These are phyloP conservation scores for Pseudocercospora musae DNA, from an alignment of 2,329 filamentous ascomycete genomes.

Conservation along the genomic window DNA sequence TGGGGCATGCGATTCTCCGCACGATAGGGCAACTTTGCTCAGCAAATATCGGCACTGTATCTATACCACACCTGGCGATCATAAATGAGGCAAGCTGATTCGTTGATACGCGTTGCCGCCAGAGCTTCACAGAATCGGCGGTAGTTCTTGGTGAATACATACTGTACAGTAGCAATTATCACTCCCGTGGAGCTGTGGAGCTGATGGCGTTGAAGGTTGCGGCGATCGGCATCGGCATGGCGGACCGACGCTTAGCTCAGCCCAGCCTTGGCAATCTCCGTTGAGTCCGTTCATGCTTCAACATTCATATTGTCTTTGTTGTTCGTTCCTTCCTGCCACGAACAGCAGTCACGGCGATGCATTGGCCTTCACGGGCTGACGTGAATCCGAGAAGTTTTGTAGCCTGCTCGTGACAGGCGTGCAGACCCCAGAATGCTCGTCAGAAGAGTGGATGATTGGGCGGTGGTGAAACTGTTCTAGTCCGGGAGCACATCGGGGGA, in stretches of 20 bases:
- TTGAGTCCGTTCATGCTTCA: background rate
- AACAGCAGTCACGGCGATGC: background rate
- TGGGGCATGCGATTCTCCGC: background rate
- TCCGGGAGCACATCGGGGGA: background rate
- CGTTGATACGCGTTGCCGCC: background rate
- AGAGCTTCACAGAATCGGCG: background rate
- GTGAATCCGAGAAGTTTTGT: background rate
- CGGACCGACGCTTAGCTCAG: background rate
- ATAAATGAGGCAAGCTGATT: background rate
- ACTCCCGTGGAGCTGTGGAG: too few species aligned
- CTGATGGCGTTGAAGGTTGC: too few species aligned
- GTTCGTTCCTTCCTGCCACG: background rate
- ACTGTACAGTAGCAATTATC: too few species aligned
- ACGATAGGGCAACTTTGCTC: constrained; percentile 2
- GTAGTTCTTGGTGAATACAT: too few species aligned
- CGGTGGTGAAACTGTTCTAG: background rate
- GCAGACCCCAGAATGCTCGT: too few species aligned
- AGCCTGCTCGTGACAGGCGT: too few species aligned
- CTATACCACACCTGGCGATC: background rate
- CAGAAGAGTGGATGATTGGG: background rate
- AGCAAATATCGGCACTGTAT: background rate
- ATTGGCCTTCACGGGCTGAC: background rate
- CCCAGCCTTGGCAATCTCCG: background rate
- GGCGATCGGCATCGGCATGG: too few species aligned
- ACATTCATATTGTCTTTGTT: background rate